A percentile compares a stretch with the other conserved stretches of the same genome.
phyloP scores from a whole-genome alignment of 1,139 yeast species.

The Magnusiomyces paraingens region DNA sequence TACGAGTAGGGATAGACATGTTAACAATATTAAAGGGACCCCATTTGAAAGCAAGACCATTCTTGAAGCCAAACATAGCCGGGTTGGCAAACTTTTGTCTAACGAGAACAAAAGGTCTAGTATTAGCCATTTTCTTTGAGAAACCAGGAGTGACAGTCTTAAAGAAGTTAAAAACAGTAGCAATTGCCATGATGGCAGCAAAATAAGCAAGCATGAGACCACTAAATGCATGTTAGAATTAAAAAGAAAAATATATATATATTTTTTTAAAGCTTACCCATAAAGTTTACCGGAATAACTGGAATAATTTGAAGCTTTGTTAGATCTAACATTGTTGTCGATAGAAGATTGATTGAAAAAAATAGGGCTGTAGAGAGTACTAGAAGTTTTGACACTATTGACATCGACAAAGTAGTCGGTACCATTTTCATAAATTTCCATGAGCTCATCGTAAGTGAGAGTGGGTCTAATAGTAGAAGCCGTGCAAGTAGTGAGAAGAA shows the following conservation, averaged over 20 bases:
- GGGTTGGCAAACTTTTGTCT: conserved; percentile 11
- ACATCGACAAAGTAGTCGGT: conserved; percentile 10
- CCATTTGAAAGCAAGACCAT: conserved; percentile 9
- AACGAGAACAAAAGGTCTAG: not conserved
- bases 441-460: conserved; percentile 4
- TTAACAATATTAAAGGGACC: conserved; percentile 24
- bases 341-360: no score
- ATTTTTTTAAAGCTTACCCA: no score
- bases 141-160: conserved; percentile 2
- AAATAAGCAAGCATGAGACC: conserved; percentile 24
- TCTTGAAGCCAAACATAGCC: conserved; percentile 11
- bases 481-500: conserved; percentile 1
- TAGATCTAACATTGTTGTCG: no score
- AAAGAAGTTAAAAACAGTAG: conserved; percentile 19
- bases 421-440: conserved; percentile 4
- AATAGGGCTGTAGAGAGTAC: no score
- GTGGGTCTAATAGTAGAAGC: not conserved
- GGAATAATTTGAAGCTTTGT: no score
- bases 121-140: conserved; percentile 1
- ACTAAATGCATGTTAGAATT: conserved; percentile 18
- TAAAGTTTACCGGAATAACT: no score
- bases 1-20: conserved; percentile 22
- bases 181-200: conserved; percentile 20
- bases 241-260: no score
- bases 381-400: not conserved